Base-by-base conservation (phyloP, 352 stramenopile species). In the Phytophthora lateralis region DNA sequence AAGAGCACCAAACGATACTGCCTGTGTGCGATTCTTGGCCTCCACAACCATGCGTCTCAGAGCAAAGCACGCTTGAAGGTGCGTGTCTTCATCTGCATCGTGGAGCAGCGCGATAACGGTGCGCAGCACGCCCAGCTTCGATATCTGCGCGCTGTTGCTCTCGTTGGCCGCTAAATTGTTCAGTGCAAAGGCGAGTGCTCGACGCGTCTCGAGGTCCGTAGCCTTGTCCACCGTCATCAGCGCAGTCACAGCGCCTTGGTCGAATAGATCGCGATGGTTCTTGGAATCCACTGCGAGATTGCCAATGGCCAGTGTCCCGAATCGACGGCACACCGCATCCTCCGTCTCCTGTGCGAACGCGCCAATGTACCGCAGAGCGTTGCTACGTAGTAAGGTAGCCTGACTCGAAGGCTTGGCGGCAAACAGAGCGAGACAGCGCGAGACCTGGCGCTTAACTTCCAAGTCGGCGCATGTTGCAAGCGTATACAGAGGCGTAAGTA, bases 101-200 rank as follows among this genome's bases (percentile, higher is more conserved):
- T 92, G 73, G 15, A 98, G 61, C 39, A 99, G 68, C 6, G 69
- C 59, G 9, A 97, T 86, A 34, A 98, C 75, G 5, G 89, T 87
- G 49, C 88, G 73, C 42, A 97, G 37, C 30, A 97, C 78, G 50
- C 90, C 90, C 59, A 97, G 64, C 48, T 96, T 97, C 42, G 89
- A 91, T 60, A 91, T 89, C 49, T 81, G 72, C 0, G 73, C 58
- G 66, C 94, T 93, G 68, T 98, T 98, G 9, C 78, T 81, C 62
- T 98, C 85, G 62, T 97, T 96, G 10, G 78, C 82, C 3, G 93
- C 96, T 47, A 97, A 74, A 76, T 98, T 98, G 60, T 98, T 97
- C 26, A 99, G 80, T 29, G 94, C 93, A 75, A 99, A 99, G 14
- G 95, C 91, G 6, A 97, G 76, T 18, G 90, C 85, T 4, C 96